phyloP scores from a whole-genome alignment of 2,329 filamentous ascomycete species.

The Alternaria gaisen region DNA sequence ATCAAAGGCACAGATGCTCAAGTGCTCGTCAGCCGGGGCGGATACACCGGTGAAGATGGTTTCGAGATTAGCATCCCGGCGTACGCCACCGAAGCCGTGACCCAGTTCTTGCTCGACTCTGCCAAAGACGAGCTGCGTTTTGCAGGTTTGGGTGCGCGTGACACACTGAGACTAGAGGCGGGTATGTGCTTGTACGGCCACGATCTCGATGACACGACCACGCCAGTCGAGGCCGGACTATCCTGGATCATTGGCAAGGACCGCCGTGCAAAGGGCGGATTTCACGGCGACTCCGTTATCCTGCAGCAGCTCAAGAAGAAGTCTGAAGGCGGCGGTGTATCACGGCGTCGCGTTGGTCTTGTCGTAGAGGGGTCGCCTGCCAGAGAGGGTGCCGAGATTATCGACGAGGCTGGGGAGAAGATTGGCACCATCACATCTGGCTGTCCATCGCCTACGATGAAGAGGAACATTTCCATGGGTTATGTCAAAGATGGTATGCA shows the following conservation, averaged over 20 bases:
- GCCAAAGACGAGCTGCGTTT: slow-evolving; percentile 74
- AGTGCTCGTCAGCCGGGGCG: slow-evolving; percentile 83
- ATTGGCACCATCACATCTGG: slow-evolving; percentile 89
- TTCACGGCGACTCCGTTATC: slow-evolving; percentile 84
- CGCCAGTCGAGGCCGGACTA: slow-evolving; percentile 71
- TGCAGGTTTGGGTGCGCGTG: slow-evolving; percentile 88
- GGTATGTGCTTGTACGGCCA: slow-evolving; percentile 99
- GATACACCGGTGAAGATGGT: slow-evolving; percentile 97
- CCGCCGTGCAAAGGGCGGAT: slow-evolving; percentile 74
- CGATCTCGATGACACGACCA: slow-evolving; percentile 83
- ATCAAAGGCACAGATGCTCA: slow-evolving; percentile 65
- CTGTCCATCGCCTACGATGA: slow-evolving; percentile 84
- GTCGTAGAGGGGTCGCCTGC: slow-evolving; percentile 86
- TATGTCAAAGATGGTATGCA: slow-evolving; percentile 84
- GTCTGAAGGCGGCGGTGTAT: slow-evolving; percentile 75
- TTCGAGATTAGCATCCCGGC: slow-evolving; percentile 92
- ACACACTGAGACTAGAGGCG: slow-evolving; percentile 91
- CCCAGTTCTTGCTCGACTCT: slow-evolving; percentile 72
- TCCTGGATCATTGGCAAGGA: slow-evolving; percentile 87
- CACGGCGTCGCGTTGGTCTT: slow-evolving; percentile 80
- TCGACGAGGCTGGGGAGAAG: slow-evolving; percentile 69
- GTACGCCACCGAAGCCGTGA: slow-evolving; percentile 70
- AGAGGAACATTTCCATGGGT: slow-evolving; percentile 95
- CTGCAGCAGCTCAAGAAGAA: slow-evolving; percentile 77
- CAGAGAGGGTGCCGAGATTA: slow-evolving; percentile 84